Evolutionary conservation across 2,329 filamentous ascomycete species (phyloP).

Genomic region (Helotiales sp.): DNA sequence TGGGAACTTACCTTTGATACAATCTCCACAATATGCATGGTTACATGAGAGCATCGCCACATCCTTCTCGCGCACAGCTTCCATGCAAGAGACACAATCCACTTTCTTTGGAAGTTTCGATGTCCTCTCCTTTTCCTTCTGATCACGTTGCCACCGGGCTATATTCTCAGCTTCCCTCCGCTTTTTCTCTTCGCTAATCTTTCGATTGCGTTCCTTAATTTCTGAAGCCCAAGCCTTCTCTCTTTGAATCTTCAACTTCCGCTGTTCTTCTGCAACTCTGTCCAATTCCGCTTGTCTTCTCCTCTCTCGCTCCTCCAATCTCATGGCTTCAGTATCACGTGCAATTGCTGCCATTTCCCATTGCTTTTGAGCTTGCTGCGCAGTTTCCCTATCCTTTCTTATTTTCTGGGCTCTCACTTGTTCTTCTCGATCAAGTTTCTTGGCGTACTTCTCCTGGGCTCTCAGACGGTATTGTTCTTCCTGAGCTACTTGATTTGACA

Average conservation of each 20-base stretch:
- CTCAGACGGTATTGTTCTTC: slow-evolving; percentile 14
- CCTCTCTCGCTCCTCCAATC: slow-evolving; percentile 11
- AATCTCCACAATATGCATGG: slow-evolving; percentile 32
- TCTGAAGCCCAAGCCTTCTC: slow-evolving; percentile 5
- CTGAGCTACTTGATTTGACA: slow-evolving; percentile 18
- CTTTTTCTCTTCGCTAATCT: slow-evolving; percentile 10
- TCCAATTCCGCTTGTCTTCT: slow-evolving; percentile 11
- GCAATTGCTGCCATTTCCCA: slow-evolving; percentile 18
- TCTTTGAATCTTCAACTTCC: slow-evolving; percentile 11
- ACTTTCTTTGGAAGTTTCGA: slow-evolving; percentile 6
- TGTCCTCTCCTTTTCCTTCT: slow-evolving; percentile 15
- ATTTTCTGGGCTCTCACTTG: slow-evolving; percentile 7
- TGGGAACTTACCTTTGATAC: slow-evolving; percentile 26
- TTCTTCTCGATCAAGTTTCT: slow-evolving; percentile 11
- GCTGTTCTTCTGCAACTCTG: slow-evolving; percentile 3
- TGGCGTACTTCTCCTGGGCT: slow-evolving; percentile 17
- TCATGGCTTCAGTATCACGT: slow-evolving; percentile 16
- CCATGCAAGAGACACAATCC: slow-evolving; percentile 35
- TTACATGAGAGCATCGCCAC: slow-evolving; percentile 30
- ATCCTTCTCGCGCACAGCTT: slow-evolving; percentile 19
- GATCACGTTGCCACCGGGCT: neutral
- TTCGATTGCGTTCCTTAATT: slow-evolving; percentile 2
- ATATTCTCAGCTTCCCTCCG: slow-evolving; percentile 8
- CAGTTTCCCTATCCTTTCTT: slow-evolving; percentile 17
- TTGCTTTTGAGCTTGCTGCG: slow-evolving; percentile 8